Base-by-base conservation (phyloP, 2,329 filamentous ascomycete genomes). In the Cladosporium sp. region DNA sequence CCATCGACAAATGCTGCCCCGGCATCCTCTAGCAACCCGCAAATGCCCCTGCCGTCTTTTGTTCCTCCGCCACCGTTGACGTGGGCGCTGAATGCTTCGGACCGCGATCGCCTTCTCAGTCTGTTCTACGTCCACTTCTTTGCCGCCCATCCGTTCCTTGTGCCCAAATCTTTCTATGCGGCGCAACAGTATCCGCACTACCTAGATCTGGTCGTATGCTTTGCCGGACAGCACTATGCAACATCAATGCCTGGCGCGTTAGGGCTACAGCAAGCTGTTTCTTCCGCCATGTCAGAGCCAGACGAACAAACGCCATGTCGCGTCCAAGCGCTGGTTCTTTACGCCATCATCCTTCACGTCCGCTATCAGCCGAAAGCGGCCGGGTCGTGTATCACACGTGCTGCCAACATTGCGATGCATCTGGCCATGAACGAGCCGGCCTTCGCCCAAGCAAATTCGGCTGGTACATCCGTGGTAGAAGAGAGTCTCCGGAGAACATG, bases 401-500 rank as follows among this genome's bases (percentile, higher is more conserved):
- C 84, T 2, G 85, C 90, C 61, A 76, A 82, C 11, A 68, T 92
- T 41, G 88, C 89, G 1, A 71, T 95, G 8, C 82, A 89, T 51
- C 77, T 96, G 19, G 85, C 86, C 0, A 79, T 96, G 68, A 84
- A 95, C 64, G 81, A 80, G 7, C 75, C 80, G 42, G 75, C 79
- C 0, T 95, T 83, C 65, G 84, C 89, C 9, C 30, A 20, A 19
- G 19, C 7, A 7, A 36, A 47, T 9, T 20, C 34, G 15, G 27
- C 24, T 0, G 9, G 13, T 20, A 32, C 42, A 7, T 8, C 42
- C 13, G n/a, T 47, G 9, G n/a, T 18, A 3, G 88, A 91, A 64
- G 91, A 96, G 68, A 88, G 85, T 65, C 86, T 88, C 80, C 80
- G 89, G 15, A 79, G 91, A 52, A 96, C 90, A 1, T 96, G 90